Conservation (phyloP, 495 filamentous ascomycete species). For the Penicillium waksmanii region DNA sequence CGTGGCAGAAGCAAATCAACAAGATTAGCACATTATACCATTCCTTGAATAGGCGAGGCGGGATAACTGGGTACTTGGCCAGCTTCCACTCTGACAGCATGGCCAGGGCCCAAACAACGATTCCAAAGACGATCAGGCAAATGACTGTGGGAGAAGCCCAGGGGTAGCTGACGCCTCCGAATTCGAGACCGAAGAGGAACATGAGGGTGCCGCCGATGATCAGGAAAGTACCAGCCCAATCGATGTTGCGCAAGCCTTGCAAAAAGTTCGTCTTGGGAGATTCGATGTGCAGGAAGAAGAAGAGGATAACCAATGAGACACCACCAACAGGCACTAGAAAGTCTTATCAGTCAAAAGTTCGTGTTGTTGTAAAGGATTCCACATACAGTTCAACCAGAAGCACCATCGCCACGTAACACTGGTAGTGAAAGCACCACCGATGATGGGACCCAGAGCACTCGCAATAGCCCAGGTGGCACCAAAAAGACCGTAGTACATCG, state of each 20-base stretch:
- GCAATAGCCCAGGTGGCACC: constrained; percentile 77
- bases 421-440: constrained; percentile 76
- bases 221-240: constrained; percentile 72
- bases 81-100: constrained; percentile 70
- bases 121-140: constrained; percentile 77
- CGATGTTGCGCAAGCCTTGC: constrained; percentile 73
- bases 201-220: constrained; percentile 80
- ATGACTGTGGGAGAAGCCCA: constrained; percentile 78
- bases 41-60: constrained; percentile 65
- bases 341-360: constrained; percentile 19
- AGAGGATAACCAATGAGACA: constrained; percentile 64
- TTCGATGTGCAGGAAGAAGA: constrained; percentile 74
- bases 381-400: constrained; percentile 67
- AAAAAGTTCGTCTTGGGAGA: constrained; percentile 72
- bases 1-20: constrained; percentile 63
- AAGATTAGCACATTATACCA: constrained; percentile 63
- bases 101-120: constrained; percentile 64
- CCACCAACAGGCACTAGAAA: constrained; percentile 69
- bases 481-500: constrained; percentile 65
- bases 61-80: constrained; percentile 78
- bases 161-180: constrained; percentile 73
- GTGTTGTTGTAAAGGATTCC: background rate
- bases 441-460: constrained; percentile 70
- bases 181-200: constrained; percentile 79
- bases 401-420: constrained; percentile 66